Conservation (phyloP, 2,329 filamentous ascomycete genomes). For the Alternaria triticina region DNA sequence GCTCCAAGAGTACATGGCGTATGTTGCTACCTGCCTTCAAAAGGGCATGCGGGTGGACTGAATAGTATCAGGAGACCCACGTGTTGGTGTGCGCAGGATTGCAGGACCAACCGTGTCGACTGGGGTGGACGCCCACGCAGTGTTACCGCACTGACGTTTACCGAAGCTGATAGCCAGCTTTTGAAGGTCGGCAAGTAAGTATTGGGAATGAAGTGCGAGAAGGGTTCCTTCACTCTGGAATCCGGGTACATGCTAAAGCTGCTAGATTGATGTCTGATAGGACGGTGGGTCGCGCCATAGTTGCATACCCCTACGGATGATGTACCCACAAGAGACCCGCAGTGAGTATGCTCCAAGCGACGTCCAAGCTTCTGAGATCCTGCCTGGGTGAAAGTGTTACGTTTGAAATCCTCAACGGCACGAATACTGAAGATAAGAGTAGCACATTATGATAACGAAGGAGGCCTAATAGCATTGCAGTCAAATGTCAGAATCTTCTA, state of each 20-base stretch:
- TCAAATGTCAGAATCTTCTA: not conserved
- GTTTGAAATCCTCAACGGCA: not conserved
- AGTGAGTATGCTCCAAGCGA: not conserved
- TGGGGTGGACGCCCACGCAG: not conserved
- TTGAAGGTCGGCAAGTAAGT: not conserved
- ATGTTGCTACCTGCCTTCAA: not conserved
- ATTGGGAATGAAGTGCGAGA: not conserved
- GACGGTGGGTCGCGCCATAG: slow-evolving; percentile 9
- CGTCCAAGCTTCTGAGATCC: not conserved
- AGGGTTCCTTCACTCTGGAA: not conserved
- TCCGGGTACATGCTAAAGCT: not conserved
- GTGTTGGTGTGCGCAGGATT: not conserved
- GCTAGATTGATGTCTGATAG: not conserved
- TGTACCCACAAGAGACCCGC: slow-evolving; percentile 5
- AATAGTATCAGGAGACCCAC: not conserved
- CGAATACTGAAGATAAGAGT: slow-evolving; percentile 6
- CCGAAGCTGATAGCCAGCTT: not conserved
- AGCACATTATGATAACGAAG: slow-evolving; percentile 1
- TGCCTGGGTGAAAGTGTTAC: slow-evolving; percentile 5
- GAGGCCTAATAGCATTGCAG: not conserved
- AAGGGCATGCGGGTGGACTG: not conserved
- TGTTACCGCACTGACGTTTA: not conserved
- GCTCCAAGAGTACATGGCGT: not conserved
- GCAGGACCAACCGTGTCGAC: not conserved
- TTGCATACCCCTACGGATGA: not conserved